Base-by-base conservation (phyloP, 176 grass and related monocot species). In the Phragmites australis region DNA sequence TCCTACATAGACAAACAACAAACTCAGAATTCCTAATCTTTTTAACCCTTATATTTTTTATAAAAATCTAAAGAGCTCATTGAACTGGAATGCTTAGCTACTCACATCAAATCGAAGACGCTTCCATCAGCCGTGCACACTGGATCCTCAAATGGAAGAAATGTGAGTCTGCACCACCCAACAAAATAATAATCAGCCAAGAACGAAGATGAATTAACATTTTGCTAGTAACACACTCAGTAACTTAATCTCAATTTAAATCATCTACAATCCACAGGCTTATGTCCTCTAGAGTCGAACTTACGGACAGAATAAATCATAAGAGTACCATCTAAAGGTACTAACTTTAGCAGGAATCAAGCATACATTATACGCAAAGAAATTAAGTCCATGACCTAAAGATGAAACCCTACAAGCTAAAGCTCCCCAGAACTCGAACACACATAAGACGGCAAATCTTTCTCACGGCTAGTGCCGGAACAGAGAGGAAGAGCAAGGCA, bases 81-180 rank as follows among this genome's bases (percentile, higher is more conserved):
- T 31, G 15, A 79, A 45, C 22, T 68, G 31, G 12, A 65, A 23
- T 66, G 46, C 21, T 19, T 43, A 23, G 72, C 19, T 32, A 85
- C 90, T 92, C 60, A 97, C 95, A 98, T 90, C 67, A 98, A 80
- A 83, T 98, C 95, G 8, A 98, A 98, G 78, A 98, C 79, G 39
- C 89, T 93, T 63, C 95, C 95, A 85, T 98, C 90, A 7, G 81
- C 77, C 0, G 95, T 93, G 49, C 95, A 94, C 39, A 94, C 95
- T 39, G 95, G 86, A 81, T 98, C 95, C 81, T 91, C 92, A 81
- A 98, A 98, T 54, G 95, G 95, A 59, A 85, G 68, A 84, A 98
- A 98, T 31, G 92, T 91, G 55, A 98, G 88, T 47, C 95, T 98
- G 32, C 67, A 93, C 49, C 47, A 72, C 45, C 27, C 14, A 57